A percentile compares a stretch with the other conserved stretches of the same genome.
Evolutionary conservation across 1,284 basidiomycete species (phyloP).

Genomic region (Leccinum angustisporum): DNA sequence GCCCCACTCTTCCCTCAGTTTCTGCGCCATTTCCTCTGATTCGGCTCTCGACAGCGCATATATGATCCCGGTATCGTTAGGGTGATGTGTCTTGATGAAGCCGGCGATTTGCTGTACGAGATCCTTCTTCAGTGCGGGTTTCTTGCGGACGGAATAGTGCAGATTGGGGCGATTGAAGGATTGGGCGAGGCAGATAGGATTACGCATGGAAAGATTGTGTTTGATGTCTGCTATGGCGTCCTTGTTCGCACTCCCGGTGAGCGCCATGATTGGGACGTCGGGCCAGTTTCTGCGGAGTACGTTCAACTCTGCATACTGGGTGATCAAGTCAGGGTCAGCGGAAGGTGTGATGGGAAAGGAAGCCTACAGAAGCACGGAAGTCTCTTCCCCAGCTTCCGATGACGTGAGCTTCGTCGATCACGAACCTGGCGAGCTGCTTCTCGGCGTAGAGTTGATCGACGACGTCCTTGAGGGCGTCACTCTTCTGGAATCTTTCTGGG

Average conservation of each 20-base stretch:
- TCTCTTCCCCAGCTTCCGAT: conserved; percentile 86
- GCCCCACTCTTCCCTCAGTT: conserved; percentile 54
- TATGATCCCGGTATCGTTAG: conserved; percentile 77
- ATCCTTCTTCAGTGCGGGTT: conserved; percentile 45
- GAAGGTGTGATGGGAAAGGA: background rate
- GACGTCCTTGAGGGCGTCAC: conserved; percentile 54
- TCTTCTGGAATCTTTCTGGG: conserved; percentile 83
- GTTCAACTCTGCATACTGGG: conserved; percentile 68
- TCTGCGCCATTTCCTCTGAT: conserved; percentile 79
- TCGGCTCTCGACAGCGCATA: conserved; percentile 76
- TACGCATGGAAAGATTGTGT: conserved; percentile 60
- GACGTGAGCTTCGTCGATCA: conserved; percentile 96
- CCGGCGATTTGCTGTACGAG: conserved; percentile 66
- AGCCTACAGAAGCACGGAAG: conserved; percentile 73
- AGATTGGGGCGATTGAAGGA: conserved; percentile 96
- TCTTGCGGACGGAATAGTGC: conserved; percentile 75
- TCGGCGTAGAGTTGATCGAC: conserved; percentile 57
- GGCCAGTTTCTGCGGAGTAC: conserved; percentile 74
- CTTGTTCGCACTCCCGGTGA: conserved; percentile 91
- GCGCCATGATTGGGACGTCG: conserved; percentile 87
- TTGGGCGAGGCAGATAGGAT: conserved; percentile 66
- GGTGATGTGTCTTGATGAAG: conserved; percentile 67
- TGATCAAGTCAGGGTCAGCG: conserved; percentile 9
- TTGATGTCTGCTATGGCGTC: conserved; percentile 82
- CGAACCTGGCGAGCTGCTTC: conserved; percentile 80